Base-by-base conservation (phyloP, 495 filamentous ascomycete species). In the Glutinoglossum americanum region DNA sequence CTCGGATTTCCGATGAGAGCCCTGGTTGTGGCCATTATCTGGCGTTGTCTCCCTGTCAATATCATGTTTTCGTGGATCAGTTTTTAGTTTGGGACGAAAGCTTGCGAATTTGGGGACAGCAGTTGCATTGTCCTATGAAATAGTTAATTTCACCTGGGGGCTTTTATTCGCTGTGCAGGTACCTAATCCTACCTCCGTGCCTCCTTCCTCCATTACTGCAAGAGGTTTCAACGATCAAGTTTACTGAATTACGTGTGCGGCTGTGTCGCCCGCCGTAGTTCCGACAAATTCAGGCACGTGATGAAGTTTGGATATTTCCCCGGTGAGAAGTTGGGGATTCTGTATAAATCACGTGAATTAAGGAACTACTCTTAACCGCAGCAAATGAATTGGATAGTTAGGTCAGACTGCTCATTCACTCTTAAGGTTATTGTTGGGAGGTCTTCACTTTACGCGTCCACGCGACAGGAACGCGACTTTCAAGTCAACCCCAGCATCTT, bases 31-130 rank as follows among this genome's bases (percentile, higher is more conserved):
- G 17, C 33, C 23, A 32, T 26, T 26, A 19, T 57, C 37, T 41
- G 5, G 32, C 0, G 55, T 44, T 10, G 17, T 55, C 57, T 30
- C 47, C 44, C 60, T 25, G 23, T 39, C 39, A 17, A n/a, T 44
- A 48, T 15, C 54, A 28, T 59, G 62, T 15, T 32, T 64, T 57
- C 61, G 57, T 21, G 4, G 28, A 35, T 26, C 25, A 21, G n/a
- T n/a, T n/a, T 37, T 60, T 56, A 65, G 59, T 51, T 75, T 76
- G 37, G 77, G 74, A 60, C 75, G 81, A 73, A 85, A 87, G 60
- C 82, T 85, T 47, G 72, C 72, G 61, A 87, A 87, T 47, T 77
- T 83, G 32, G 83, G 83, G 56, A 82, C 70, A 57, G 47, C 47
- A 27, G 15, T 5, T 28, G 13, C 28, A 4, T 21, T 53, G 5